A percentile compares a stretch with the other conserved stretches of the same genome.
These are phyloP conservation scores for Periconia sp. DNA, from an alignment of 2,329 filamentous ascomycete genomes.

Conservation along the genomic window DNA sequence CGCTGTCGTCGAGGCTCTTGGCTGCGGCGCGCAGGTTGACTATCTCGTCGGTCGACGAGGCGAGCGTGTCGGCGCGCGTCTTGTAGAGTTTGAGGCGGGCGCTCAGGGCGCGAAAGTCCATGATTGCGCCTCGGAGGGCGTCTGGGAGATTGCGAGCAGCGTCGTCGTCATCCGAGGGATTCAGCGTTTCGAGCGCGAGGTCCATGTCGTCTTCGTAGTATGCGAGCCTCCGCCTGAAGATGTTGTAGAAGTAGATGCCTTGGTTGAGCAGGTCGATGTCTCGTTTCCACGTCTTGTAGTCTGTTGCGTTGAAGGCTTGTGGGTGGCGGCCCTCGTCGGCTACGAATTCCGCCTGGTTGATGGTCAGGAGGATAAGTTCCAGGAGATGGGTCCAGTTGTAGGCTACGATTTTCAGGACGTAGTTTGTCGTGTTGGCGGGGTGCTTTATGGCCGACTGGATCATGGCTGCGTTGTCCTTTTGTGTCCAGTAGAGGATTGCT, in stretches of 20 bases:
- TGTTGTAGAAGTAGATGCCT: too few relatives aligned
- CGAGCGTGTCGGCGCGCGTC: constrained; percentile 1
- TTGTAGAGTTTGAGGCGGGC: constrained; percentile 1
- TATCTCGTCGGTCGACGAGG: constrained; percentile 1
- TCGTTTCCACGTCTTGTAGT: background rate
- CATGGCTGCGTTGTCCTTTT: background rate
- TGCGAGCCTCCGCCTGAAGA: constrained; percentile 4
- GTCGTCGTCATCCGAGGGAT: background rate
- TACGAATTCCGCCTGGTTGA: constrained; percentile 5
- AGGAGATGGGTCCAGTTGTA: constrained; percentile 7
- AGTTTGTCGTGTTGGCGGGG: constrained; percentile 1
- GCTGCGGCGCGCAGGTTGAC: background rate
- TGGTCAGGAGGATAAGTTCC: constrained; percentile 2
- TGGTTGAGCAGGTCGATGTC: too few relatives aligned
- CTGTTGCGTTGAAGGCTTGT: background rate
- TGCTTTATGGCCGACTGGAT: background rate
- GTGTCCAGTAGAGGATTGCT: constrained; percentile 5
- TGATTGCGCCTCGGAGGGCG: background rate
- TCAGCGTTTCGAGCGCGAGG: constrained; percentile 3
- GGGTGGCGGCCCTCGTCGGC: background rate
- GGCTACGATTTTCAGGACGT: background rate
- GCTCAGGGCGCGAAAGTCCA: background rate
- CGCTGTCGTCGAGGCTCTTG: constrained; percentile 6
- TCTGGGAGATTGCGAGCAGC: background rate
- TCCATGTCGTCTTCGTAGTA: constrained; percentile 5